Base-by-base conservation (phyloP, 495 filamentous ascomycete species). In the Hyaloscypha bicolor region DNA sequence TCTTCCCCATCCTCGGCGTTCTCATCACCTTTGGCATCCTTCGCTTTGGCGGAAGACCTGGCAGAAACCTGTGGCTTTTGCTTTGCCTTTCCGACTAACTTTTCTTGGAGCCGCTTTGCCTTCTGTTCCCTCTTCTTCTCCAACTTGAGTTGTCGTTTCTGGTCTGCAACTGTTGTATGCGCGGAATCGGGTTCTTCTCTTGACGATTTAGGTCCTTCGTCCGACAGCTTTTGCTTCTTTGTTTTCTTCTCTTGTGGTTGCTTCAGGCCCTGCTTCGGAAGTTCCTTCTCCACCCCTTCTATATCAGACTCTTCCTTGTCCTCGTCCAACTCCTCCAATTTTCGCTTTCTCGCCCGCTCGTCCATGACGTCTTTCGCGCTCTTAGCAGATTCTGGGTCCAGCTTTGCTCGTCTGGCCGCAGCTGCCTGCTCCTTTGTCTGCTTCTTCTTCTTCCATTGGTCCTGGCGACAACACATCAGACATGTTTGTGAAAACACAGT, bases 361-460 rank as follows among this genome's bases (percentile, higher is more conserved):
- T 94, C 91, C 84, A 93, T 86, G 45, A 96, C 85, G 72, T 97
- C 93, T 76, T 94, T 93, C 58, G 90, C 91, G 64, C 84, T 91
- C 76, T 90, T 90, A 51, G 86, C 87, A 66, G 88, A 88, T 64
- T 94, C 92, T 33, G 93, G 93, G 64, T 96, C 90, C 16, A 97
- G 85, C 78, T 96, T 97, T 48, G 91, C 93, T 76, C 83, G 79
- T 77, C 90, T 90, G 9, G 92, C 91, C 57, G 87, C 86, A 57
- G 86, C 88, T 63, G 89, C 89, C 76, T 94, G 84, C 72, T 91
- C 90, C 77, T 94, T 95, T 57, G 90, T 91, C 78, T 94, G 91
- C 77, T 94, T 95, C 77, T 92, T 93, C 76, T 87, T 88, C 78
- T 88, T 84, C 91, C 91, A 94, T 87, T 94, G 92, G 66, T 91